Base-by-base conservation (phyloP, 179 eudicot species). In the Vitellaria paradoxa region DNA sequence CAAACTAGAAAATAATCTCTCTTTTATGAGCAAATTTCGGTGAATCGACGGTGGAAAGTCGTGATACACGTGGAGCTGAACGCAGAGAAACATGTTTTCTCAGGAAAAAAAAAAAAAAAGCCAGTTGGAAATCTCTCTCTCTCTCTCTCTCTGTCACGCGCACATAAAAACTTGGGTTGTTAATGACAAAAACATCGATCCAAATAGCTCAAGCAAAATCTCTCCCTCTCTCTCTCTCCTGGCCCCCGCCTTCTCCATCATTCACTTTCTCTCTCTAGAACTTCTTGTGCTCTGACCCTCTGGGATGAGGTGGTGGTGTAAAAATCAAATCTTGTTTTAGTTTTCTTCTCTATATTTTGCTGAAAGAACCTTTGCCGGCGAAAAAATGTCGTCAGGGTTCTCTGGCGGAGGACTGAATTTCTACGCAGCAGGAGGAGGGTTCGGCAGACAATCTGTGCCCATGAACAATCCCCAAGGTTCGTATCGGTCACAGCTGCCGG, bases 381-480 rank as follows among this genome's bases (percentile, higher is more conserved):
- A 47, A 74, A 47, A 74, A 45, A 91, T 93, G 97, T 81, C 94
- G 5, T 93, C 97, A 15, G 90, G 90, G 14, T 90, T 82, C 56
- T 68, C 96, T 69, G 89, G 92, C 9, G 91, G 79, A 1, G 81
- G 70, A 15, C 76, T 83, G 1, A 87, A 79, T 5, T 85, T 78
- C 63, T 85, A 69, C 79, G 37, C 59, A 59, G 20, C 68, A 24
- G 79, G 69, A 24, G 79, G 69, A 30, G 37, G 37, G 13, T 61
- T 65, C 50, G 20, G 52, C 2, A 81, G 80, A 40, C 69, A 82
- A 76, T 67, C 85, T 6, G 64, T 70, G 62, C 50, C 65, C 26
- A 18, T 72, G 2, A 82, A 69, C 83, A 82, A 76, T 68, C 78
- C 77, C 0, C 76, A 72, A 13, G 23, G 63, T 20, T 40, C 57